Base-by-base conservation (phyloP, 176 grass and related monocot species). In the Oryza glumipatula region DNA sequence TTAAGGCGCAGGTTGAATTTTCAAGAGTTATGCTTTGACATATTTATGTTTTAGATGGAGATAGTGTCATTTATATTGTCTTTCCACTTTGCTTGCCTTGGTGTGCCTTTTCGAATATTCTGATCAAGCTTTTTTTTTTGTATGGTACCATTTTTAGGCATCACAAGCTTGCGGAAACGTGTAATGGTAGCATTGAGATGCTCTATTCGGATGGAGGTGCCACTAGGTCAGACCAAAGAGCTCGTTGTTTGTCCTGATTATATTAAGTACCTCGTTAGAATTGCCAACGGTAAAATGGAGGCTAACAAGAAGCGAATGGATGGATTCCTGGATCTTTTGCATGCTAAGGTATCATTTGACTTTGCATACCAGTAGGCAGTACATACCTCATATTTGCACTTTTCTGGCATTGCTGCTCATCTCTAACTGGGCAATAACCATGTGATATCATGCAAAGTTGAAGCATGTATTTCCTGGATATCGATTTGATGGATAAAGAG, bases 151-250 rank as follows among this genome's bases (percentile, higher is more conserved):
- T 81, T 86, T 81, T 45, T 80, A 98, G 95, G 95, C 74, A 93
- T 98, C 82, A 95, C 95, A 74, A 92, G 91, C 43, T 79, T 94
- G 79, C 91, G 88, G 58, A 98, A 86, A 63, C 91, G 95, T 75
- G 76, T 88, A 11, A 98, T 98, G 93, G 89, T 95, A 30, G 92
- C 95, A 80, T 83, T 98, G 90, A 82, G 91, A 81, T 93, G 91
- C 84, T 98, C 95, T 17, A 98, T 98, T 77, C 90, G 89, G 56
- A 91, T 98, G 93, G 95, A 98, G 79, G 95, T 98, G 46, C 95
- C 95, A 44, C 89, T 95, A 28, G 95, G 95, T 17, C 82, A 87
- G 65, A 82, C 72, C n/a, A 70, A 65, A 71, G 72, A 70, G 76
- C 79, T 98, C 65, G 68, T 88, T 63, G 87, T 95, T 61, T 80